These are phyloP conservation scores for Acer campestre DNA, from an alignment of 345 rosid genomes.

Conservation along the genomic window DNA sequence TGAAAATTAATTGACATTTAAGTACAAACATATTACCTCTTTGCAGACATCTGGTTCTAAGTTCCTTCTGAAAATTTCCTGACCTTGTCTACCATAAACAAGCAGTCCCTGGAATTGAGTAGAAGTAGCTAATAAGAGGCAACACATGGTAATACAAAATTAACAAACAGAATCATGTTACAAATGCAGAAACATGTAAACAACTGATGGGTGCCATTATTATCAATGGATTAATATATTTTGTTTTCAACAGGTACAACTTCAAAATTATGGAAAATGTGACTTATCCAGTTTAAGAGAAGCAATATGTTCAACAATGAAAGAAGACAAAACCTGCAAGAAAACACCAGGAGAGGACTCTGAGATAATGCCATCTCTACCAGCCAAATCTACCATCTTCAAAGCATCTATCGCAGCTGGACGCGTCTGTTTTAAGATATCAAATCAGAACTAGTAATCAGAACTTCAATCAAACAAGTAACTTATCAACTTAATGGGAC, in stretches of 20 bases:
- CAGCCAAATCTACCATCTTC: slow-evolving; percentile 72
- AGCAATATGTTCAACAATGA: slow-evolving; percentile 7
- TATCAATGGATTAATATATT: background rate
- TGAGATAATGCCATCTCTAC: slow-evolving; percentile 73
- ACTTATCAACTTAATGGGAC: background rate
- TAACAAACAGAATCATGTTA: background rate
- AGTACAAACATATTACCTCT: slow-evolving; percentile 59
- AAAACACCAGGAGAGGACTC: slow-evolving; percentile 87
- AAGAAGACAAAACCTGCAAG: slow-evolving; percentile 64
- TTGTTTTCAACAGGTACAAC: background rate
- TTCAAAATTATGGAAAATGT: slow-evolving; percentile 8
- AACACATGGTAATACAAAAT: slow-evolving; percentile 3
- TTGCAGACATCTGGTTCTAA: slow-evolving; percentile 76
- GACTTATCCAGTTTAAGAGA: background rate
- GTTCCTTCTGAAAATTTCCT: slow-evolving; percentile 77
- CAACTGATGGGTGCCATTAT: background rate
- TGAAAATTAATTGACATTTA: background rate
- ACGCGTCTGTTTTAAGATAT: slow-evolving; percentile 61
- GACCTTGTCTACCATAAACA: slow-evolving; percentile 88
- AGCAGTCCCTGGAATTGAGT: slow-evolving; percentile 77
- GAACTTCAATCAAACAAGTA: slow-evolving; percentile 18
- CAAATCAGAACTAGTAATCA: slow-evolving; percentile 25
- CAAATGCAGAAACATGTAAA: no score
- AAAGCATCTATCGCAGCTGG: slow-evolving; percentile 63
- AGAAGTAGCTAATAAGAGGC: slow-evolving; percentile 23